phyloP scores from a whole-genome alignment of 345 rosid genomes.

The Salix dunnii region DNA sequence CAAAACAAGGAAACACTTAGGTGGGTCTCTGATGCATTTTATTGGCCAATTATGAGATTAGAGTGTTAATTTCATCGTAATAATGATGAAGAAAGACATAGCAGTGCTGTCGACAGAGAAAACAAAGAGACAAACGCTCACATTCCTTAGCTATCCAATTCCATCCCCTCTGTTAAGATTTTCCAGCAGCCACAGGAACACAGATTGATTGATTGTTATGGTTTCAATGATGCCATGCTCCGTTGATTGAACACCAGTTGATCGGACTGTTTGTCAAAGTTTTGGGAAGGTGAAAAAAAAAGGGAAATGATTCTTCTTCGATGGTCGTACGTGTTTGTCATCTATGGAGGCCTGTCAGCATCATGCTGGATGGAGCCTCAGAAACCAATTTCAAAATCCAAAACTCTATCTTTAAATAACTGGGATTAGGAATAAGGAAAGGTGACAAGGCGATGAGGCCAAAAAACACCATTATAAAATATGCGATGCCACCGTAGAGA shows the following conservation, averaged over 20 bases:
- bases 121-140: neutral
- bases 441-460: neutral
- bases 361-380: conserved; percentile 7
- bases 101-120: neutral
- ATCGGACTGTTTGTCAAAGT: conserved; percentile 11
- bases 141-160: neutral
- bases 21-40: neutral
- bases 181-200: neutral
- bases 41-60: neutral
- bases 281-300: neutral
- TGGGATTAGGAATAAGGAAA: neutral
- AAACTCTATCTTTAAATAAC: conserved; percentile 8
- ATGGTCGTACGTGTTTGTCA: neutral
- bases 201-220: neutral
- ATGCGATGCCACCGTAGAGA: neutral
- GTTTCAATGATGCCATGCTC: neutral
- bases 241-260: neutral
- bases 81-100: neutral
- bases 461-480: too few relatives aligned
- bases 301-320: conserved; percentile 2
- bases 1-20: neutral
- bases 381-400: neutral
- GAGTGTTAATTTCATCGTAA: neutral
- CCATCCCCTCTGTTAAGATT: neutral
- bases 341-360: conserved; percentile 13